Percentiles rank a stretch among this genome's conserved stretches.
Evolutionary conservation across 192 early-diverging fungal species (phyloP).

Genomic region (Entomortierella beljakovae): DNA sequence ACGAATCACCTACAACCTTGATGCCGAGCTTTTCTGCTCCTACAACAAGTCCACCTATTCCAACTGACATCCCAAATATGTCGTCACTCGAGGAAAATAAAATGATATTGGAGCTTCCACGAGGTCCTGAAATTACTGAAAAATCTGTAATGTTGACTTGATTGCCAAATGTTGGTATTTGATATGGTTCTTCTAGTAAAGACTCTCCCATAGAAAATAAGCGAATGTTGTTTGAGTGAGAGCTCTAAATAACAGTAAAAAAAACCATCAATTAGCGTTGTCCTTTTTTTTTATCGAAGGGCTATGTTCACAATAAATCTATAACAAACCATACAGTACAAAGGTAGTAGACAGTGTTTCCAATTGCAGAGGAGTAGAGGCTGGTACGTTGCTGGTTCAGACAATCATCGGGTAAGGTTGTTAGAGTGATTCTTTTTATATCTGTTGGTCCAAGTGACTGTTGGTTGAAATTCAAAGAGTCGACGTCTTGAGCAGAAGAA

Average conservation of each 20-base stretch:
- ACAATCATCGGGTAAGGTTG: constrained; percentile 7
- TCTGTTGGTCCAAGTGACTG: background rate
- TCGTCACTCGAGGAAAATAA: background rate
- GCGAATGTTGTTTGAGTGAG: background rate
- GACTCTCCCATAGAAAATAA: background rate
- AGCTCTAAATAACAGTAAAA: too few species aligned
- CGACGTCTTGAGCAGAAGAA: constrained; percentile 1
- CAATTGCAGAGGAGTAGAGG: constrained; percentile 4
- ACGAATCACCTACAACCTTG: too few species aligned
- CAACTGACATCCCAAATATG: background rate
- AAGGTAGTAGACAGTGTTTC: background rate
- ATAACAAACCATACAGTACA: constrained; percentile 6
- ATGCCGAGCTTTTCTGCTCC: too few species aligned
- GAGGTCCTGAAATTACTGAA: background rate
- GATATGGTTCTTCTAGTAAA: background rate
- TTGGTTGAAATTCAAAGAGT: background rate
- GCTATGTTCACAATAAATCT: background rate
- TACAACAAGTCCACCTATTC: background rate
- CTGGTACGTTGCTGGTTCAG: background rate
- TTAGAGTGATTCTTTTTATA: background rate
- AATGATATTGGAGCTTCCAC: background rate
- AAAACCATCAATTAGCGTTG: too few species aligned
- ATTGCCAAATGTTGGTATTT: background rate
- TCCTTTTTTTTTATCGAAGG: background rate
- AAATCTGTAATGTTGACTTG: constrained; percentile 7